A percentile compares a stretch with the other conserved stretches of the same genome.
phyloP scores from a whole-genome alignment of 805 yeast genomes.

The Ogataea dorogensis region DNA sequence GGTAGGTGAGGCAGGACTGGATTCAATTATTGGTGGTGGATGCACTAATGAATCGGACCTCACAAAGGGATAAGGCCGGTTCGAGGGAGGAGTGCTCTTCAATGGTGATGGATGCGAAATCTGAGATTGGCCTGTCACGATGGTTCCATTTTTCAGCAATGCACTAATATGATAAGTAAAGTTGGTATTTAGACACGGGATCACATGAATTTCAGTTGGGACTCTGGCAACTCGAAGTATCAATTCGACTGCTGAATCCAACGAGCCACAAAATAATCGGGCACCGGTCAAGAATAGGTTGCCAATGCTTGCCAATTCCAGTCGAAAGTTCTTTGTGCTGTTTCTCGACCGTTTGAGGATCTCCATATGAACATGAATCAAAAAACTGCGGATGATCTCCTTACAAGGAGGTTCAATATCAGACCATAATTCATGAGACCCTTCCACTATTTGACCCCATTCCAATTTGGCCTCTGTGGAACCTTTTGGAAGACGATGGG shows the following conservation, averaged over 20 bases:
- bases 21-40: conserved; percentile 24
- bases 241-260: conserved; percentile 81
- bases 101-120: conserved; percentile 75
- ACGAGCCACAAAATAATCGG: conserved; percentile 75
- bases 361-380: conserved; percentile 78
- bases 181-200: conserved; percentile 83
- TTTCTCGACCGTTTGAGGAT: conserved; percentile 64
- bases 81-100: background rate
- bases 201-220: conserved; percentile 50
- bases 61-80: conserved; percentile 7
- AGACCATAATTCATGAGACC: conserved; percentile 69
- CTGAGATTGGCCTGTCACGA: conserved; percentile 88
- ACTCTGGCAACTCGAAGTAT: conserved; percentile 63
- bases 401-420: conserved; percentile 56
- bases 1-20: conserved; percentile 19
- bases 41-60: conserved; percentile 19
- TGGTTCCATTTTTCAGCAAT: conserved; percentile 58
- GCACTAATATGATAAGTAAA: conserved; percentile 88
- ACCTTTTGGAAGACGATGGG: conserved; percentile 51
- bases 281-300: conserved; percentile 81
- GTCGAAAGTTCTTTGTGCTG: conserved; percentile 58
- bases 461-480: conserved; percentile 56
- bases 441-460: conserved; percentile 80
- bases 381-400: conserved; percentile 73
- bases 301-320: conserved; percentile 80